Percentiles rank a stretch among this genome's conserved stretches.
These are phyloP conservation scores for Globisporangium apiculatum DNA, from an alignment of 352 stramenopile species.

Conservation along the genomic window DNA sequence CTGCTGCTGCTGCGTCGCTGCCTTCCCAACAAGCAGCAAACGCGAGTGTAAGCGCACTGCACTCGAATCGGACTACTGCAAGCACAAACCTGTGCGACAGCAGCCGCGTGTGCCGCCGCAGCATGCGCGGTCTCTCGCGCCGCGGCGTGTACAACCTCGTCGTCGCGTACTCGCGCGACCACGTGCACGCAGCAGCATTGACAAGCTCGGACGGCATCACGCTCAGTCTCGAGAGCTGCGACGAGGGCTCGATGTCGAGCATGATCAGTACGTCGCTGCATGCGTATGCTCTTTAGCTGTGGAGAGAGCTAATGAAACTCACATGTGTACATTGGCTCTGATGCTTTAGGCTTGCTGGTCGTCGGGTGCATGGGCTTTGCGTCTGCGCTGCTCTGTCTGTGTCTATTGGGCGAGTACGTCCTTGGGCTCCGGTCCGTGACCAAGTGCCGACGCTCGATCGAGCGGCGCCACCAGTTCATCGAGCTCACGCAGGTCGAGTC, in stretches of 20 bases:
- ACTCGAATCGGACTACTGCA: neutral
- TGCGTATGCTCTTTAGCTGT: too few relatives aligned
- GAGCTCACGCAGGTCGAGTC: constrained; percentile 32
- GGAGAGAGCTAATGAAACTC: too few relatives aligned
- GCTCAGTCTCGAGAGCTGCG: constrained; percentile 31
- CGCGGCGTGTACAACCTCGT: constrained; percentile 35
- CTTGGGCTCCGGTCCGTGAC: constrained; percentile 33
- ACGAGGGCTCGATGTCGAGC: constrained; percentile 29
- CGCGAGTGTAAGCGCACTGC: neutral
- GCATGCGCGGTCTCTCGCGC: constrained; percentile 27
- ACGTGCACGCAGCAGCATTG: constrained; percentile 1
- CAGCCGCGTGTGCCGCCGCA: constrained; percentile 22
- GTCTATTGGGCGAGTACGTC: constrained; percentile 38
- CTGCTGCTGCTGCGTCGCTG: neutral
- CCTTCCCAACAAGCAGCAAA: neutral
- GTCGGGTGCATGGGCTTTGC: constrained; percentile 35
- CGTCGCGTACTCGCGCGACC: constrained; percentile 21
- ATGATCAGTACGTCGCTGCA: constrained; percentile 23
- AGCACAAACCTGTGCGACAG: constrained; percentile 22
- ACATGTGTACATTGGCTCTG: too few relatives aligned
- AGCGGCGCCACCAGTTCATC: constrained; percentile 22
- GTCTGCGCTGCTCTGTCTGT: constrained; percentile 32
- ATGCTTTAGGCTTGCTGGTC: constrained; percentile 23
- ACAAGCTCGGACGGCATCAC: constrained; percentile 12
- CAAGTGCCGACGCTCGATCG: constrained; percentile 23